phyloP scores from a whole-genome alignment of 192 early-diverging fungal species.

The Entomortierella lignicola region DNA sequence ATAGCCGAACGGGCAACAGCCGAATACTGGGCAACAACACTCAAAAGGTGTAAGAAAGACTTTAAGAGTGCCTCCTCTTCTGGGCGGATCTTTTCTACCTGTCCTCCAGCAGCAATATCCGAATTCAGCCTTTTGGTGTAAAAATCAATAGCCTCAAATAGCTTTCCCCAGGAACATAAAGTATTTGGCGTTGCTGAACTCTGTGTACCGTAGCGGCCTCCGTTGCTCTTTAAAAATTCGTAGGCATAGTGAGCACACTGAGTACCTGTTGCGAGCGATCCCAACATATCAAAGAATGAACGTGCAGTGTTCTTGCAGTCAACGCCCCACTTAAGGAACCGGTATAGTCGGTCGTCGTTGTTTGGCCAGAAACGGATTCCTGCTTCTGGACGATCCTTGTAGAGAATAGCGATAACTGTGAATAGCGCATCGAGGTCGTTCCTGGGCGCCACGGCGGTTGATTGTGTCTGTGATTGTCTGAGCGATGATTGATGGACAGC shows the following conservation, averaged over 20 bases:
- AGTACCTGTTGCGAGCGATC: slow-evolving; percentile 82
- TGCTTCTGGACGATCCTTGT: slow-evolving; percentile 78
- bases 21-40: slow-evolving; percentile 84
- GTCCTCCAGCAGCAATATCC: slow-evolving; percentile 37
- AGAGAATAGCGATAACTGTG: slow-evolving; percentile 76
- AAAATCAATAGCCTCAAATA: slow-evolving; percentile 80
- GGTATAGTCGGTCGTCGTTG: slow-evolving; percentile 64
- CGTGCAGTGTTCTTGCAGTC: slow-evolving; percentile 71
- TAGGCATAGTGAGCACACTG: slow-evolving; percentile 61
- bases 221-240: slow-evolving; percentile 57
- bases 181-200: slow-evolving; percentile 50
- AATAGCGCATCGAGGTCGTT: slow-evolving; percentile 78
- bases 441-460: slow-evolving; percentile 11
- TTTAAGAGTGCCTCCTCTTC: slow-evolving; percentile 80
- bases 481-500: slow-evolving; percentile 20
- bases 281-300: slow-evolving; percentile 85
- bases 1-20: slow-evolving; percentile 73
- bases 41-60: slow-evolving; percentile 81
- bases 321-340: slow-evolving; percentile 74
- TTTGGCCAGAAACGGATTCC: slow-evolving; percentile 77
- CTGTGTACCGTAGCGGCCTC: slow-evolving; percentile 47
- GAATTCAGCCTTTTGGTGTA: slow-evolving; percentile 68
- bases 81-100: slow-evolving; percentile 69
- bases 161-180: slow-evolving; percentile 81
- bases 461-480: slow-evolving; percentile 31